Evolutionary conservation across 2,329 filamentous ascomycete genomes (phyloP), one percentile per base, ranked within the genome.

Genomic region (Curvularia verruculosa): DNA sequence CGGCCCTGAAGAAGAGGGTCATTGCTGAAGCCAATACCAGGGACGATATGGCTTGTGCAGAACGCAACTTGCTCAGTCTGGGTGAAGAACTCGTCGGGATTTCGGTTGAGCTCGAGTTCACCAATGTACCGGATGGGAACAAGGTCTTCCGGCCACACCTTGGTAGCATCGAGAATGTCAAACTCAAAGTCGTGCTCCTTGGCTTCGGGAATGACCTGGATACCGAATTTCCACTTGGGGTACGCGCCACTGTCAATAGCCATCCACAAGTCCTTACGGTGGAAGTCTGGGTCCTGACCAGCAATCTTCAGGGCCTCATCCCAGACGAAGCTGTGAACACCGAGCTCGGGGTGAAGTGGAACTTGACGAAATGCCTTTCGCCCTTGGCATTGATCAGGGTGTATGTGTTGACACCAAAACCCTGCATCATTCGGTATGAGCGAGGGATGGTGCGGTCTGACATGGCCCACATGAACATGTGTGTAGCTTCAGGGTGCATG

Each of bases 21-120:
- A 58, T 92, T 86, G 0, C 88, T 90, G 71, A 89, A 89, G 13
- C 89, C 89, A 56, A 93, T 89, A 23, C 90, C 90, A 0, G 89
- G 89, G 0, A 95, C 88, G 47, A 95, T 79, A 64, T 96, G 91
- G 53, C 86, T 84, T 1, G 91, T 94, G 69, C 89, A 92, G 76
- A 95, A 96, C 1, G 91, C 90, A 1, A 87, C 85, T 76, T 96
- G 91, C 78, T 96, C 91, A 0, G 88, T 92, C 75, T 95, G 85
- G 0, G 90, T 82, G 77, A 95, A 95, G 79, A 85, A 95, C 71
- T 96, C 90, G 61, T 94, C 90, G 1, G 89, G 82, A 58, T 91
- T 94, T 52, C 84, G 84, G 80, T 95, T 93, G 5, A 96, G 83
- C 71, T 93, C 88, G 1, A 96, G 73, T 74, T 93, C 85, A 37